Base-by-base conservation (phyloP, 208 protist genomes). In the Novymonas esmeraldas region DNA sequence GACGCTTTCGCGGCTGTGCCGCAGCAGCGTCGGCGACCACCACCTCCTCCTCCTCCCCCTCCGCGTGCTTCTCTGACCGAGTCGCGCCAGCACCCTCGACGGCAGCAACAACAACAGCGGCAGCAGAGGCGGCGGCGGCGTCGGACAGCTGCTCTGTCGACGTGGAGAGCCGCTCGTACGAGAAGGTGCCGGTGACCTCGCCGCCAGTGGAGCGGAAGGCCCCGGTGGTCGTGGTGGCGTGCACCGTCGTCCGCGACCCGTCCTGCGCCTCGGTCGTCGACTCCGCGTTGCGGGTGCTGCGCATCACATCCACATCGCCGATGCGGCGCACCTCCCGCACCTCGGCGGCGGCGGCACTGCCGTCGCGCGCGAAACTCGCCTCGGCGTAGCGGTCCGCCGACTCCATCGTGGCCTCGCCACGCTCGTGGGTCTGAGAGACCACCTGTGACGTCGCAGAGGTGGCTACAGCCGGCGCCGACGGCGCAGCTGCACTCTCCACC, bases 111-210 rank as follows among this genome's bases (percentile, higher is more conserved):
- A 36, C 34, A 59, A 44, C 54, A 7, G 45, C 39, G 13, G 65
- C 26, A 2, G 31, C 51, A 2, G 54, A 46, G 13, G 41, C 39
- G 0, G 48, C 63, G 1, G 29, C 22, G 6, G 33, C 42, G 7
- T 24, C 46, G 14, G 59, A 58, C 11, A 65, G 31, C 10, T 65
- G 24, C 42, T 18, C 42, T n/a, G 66, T 60, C 24, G 44, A 28
- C 3, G 66, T 60, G 7, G 67, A 22, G 26, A 49, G 20, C 0
- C 39, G 50, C 52, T 80, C 56, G 13, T 63, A 63, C 6, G 61
- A 63, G 38, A 75, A 80, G 26, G 52, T 58, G 34, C 74, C 74
- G 9, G 16, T 70, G 28, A 76, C 64, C 44, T 70, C 63, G 24
- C 75, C 69, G 13, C 50, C 18, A 2, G 44, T 57, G 10, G 69